Base-by-base conservation (phyloP, 2,329 filamentous ascomycete species). In the Penicillium concentricum region DNA sequence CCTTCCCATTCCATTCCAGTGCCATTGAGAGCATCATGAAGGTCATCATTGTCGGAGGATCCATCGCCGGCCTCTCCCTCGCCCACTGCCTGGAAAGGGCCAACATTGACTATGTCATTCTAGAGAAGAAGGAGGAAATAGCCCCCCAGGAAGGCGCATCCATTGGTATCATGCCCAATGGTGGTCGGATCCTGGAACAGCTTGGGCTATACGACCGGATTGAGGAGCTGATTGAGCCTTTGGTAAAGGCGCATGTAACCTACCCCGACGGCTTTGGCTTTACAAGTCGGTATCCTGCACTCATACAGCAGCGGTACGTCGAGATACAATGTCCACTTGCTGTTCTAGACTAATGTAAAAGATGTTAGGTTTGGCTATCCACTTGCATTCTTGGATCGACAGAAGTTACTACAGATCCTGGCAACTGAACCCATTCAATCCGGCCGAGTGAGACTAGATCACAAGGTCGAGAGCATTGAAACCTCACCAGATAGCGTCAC, bases 91-190 rank as follows among this genome's bases (percentile, higher is more conserved):
- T 84, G 5, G 72, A 82, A 50, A 67, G 67, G 39, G 68, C 75
- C 16, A 69, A 67, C 28, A 77, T 84, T 52, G 75, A 82, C 51
- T 82, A 78, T 61, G 51, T 81, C 2, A 58, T 84, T 0, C 72
- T 84, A 0, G 63, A 65, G 18, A 24, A 26, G 8, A 28, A 28
- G 26, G 7, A 28, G 26, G 26, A 28, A 28, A 28, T 28, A 5
- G 26, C 26, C 26, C 26, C 41, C 8, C 41, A 43, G 20, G 41
- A 43, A 26, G 41, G 41, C 7, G 41, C 41, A 10, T 43, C 41
- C 1, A 53, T 65, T n/a, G 59, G 58, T 3, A 62, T 65, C 4
- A 52, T 62, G 39, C 59, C 63, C n/a, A 64, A 63, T 35, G 63
- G 61, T 6, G 60, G 53, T 5, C 59, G 63, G 13, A 56, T 65